Percentiles rank a stretch among this genome's conserved stretches.
Evolutionary conservation across 371 early-diverging fungal species (phyloP).

Genomic region (Synchytrium microbalum): DNA sequence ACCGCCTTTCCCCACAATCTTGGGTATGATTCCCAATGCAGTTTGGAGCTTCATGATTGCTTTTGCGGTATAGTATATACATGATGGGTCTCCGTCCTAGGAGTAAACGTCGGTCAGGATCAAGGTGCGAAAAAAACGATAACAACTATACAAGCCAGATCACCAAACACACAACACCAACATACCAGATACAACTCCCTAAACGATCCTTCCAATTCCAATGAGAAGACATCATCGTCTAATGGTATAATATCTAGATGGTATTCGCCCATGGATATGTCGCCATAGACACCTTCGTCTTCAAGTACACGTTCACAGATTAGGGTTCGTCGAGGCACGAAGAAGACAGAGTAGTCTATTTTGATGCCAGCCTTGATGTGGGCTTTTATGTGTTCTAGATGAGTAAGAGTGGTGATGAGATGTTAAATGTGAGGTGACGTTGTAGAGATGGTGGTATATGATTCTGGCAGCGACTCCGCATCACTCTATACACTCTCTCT

Average conservation of each 20-base stretch:
- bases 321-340: conserved; percentile 81
- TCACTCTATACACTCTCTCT: conserved; percentile 10
- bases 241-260: conserved; percentile 84
- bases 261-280: conserved; percentile 73
- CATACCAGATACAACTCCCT: conserved; percentile 69
- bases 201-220: conserved; percentile 77
- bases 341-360: conserved; percentile 48
- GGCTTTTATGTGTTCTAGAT: conserved; percentile 16
- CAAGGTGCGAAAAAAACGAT: neutral
- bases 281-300: conserved; percentile 83
- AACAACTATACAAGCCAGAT: neutral
- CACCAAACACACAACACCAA: neutral
- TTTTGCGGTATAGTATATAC: conserved; percentile 69
- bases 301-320: conserved; percentile 82
- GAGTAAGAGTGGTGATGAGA: neutral
- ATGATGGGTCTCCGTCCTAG: conserved; percentile 76
- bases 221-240: conserved; percentile 82
- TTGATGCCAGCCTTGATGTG: conserved; percentile 6
- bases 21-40: conserved; percentile 77
- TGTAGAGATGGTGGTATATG: too few species aligned
- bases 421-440: neutral
- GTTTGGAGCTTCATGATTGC: conserved; percentile 81
- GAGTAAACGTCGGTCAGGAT: neutral
- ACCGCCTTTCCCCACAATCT: conserved; percentile 84
- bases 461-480: too few species aligned